These are phyloP conservation scores for Coniochaeta prunicola DNA, from an alignment of 2,329 filamentous ascomycete genomes.

Conservation along the genomic window DNA sequence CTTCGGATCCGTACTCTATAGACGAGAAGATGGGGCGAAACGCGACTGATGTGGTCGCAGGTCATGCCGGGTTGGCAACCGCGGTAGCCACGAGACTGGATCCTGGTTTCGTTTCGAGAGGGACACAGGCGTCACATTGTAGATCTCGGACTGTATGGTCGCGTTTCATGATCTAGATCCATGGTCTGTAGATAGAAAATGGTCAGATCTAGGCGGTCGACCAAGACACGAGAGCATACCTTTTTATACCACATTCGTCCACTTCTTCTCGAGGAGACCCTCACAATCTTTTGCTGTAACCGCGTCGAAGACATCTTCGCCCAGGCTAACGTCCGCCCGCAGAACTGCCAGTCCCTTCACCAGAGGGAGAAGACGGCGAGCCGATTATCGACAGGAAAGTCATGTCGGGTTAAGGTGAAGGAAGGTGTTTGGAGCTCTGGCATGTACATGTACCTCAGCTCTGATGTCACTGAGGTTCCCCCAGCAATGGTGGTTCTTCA, in stretches of 20 bases:
- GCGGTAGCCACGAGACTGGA: slow-evolving; percentile 79
- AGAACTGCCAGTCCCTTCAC: slow-evolving; percentile 28
- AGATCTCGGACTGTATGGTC: slow-evolving; percentile 72
- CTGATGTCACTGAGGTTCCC: neutral
- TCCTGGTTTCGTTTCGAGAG: slow-evolving; percentile 77
- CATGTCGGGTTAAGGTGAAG: neutral
- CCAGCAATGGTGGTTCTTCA: neutral
- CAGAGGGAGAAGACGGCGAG: neutral
- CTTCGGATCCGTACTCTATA: slow-evolving; percentile 83
- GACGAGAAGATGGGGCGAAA: slow-evolving; percentile 92
- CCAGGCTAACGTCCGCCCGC: slow-evolving; percentile 68
- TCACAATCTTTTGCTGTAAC: slow-evolving; percentile 90
- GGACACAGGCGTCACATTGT: slow-evolving; percentile 70
- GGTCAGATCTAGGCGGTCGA: slow-evolving; percentile 5
- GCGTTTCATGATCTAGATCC: slow-evolving; percentile 77
- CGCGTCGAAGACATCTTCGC: slow-evolving; percentile 65
- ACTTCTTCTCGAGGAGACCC: slow-evolving; percentile 92
- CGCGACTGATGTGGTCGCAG: slow-evolving; percentile 84
- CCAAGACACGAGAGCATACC: slow-evolving; percentile 38
- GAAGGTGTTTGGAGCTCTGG: neutral
- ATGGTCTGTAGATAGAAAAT: slow-evolving; percentile 61
- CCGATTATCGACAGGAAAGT: neutral
- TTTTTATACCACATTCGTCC: slow-evolving; percentile 98
- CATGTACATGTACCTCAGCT: neutral
- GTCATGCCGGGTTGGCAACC: slow-evolving; percentile 70